These are phyloP conservation scores for Trichoderma gracile DNA, from an alignment of 2,329 filamentous ascomycete species.

Conservation along the genomic window DNA sequence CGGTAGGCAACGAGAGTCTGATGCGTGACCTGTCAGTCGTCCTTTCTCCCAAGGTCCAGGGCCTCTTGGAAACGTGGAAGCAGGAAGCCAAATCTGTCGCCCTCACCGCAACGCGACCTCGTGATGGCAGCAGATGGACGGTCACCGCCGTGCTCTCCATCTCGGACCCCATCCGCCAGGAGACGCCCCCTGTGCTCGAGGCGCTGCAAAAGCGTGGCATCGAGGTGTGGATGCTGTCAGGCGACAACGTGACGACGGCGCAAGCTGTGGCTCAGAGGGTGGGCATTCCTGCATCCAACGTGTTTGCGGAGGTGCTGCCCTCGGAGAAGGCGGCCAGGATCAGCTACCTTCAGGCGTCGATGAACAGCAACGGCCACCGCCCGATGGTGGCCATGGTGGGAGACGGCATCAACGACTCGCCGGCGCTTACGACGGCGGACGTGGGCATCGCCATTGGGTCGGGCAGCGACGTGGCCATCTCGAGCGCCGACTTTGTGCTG, in stretches of 20 bases:
- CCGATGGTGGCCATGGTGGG: conserved; percentile 78
- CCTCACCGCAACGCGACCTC: conserved; percentile 51
- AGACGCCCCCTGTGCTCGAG: conserved; percentile 65
- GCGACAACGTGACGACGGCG: conserved; percentile 86
- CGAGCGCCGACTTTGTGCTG: conserved; percentile 78
- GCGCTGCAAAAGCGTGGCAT: conserved; percentile 66
- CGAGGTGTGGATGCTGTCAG: conserved; percentile 88
- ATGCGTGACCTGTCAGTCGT: conserved; percentile 53
- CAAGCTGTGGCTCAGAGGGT: conserved; percentile 73
- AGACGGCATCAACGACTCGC: conserved; percentile 87
- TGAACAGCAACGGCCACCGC: conserved; percentile 44
- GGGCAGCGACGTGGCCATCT: conserved; percentile 81
- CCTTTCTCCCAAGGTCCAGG: conserved; percentile 40
- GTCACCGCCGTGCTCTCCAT: conserved; percentile 71
- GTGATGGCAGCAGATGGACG: conserved; percentile 40
- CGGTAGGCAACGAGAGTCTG: conserved; percentile 74
- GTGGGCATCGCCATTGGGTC: conserved; percentile 82
- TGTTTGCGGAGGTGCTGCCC: conserved; percentile 85
- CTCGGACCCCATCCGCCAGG: conserved; percentile 76
- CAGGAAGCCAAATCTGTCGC: conserved; percentile 64
- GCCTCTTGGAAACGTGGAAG: conserved; percentile 58
- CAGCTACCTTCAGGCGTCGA: conserved; percentile 58
- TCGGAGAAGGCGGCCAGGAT: conserved; percentile 77
- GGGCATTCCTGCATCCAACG: conserved; percentile 70
- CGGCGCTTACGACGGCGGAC: conserved; percentile 76